Percentiles rank a stretch among this genome's conserved stretches.
These are phyloP conservation scores for Tremella fuciformis DNA, from an alignment of 768 basidiomycete species.

Conservation along the genomic window DNA sequence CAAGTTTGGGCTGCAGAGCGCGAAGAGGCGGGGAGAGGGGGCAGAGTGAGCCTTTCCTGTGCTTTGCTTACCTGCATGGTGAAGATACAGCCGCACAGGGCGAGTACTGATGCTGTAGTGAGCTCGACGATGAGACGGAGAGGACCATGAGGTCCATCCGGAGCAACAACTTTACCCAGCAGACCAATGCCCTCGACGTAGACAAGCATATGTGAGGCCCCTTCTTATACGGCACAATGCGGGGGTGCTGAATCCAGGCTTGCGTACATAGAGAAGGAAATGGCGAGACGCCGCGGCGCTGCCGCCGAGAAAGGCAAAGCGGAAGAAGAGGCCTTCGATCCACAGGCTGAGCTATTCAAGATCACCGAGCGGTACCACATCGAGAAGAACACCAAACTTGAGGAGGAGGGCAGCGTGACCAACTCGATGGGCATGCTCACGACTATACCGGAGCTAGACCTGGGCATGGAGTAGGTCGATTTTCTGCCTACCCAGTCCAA, in stretches of 20 bases:
- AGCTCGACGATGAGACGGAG: conserved; percentile 61
- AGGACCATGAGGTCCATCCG: conserved; percentile 72
- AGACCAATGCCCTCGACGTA: conserved; percentile 91
- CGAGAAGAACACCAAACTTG: conserved; percentile 46
- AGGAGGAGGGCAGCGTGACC: conserved; percentile 87
- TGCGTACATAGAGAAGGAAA: conserved; percentile 94
- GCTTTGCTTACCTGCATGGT: background rate
- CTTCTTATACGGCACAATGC: background rate
- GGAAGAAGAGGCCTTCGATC: conserved; percentile 57
- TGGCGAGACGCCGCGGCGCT: conserved; percentile 67
- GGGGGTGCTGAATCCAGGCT: conserved; percentile 61
- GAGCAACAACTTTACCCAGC: conserved; percentile 91
- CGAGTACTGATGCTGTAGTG: conserved; percentile 3
- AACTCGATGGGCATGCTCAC: conserved; percentile 94
- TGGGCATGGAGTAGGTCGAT: conserved; percentile 98
- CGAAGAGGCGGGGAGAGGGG: conserved; percentile 16
- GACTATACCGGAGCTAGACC: conserved; percentile 94
- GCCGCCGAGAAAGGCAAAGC: conserved; percentile 55
- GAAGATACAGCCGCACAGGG: background rate
- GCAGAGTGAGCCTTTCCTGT: conserved; percentile 16
- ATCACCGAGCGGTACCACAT: conserved; percentile 60
- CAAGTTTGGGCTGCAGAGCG: conserved; percentile 23
- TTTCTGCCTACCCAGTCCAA: background rate
- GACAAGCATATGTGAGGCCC: conserved; percentile 93
- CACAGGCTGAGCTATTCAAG: conserved; percentile 73